A percentile compares a stretch with the other conserved stretches of the same genome.
Conservation (phyloP, 1,284 basidiomycete genomes). For the Grifola frondosa region DNA sequence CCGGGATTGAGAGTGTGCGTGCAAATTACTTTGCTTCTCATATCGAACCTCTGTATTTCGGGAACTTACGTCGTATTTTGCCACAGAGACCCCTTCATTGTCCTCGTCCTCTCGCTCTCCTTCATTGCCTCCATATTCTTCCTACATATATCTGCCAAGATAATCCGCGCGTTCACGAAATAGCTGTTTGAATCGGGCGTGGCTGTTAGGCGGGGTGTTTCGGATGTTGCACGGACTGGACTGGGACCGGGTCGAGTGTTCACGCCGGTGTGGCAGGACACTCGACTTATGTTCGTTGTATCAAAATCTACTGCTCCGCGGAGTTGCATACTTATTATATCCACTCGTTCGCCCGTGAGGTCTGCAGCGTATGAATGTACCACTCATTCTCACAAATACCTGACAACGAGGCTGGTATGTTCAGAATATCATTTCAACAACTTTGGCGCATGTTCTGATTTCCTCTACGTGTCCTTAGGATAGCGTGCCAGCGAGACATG, state of each 20-base stretch:
- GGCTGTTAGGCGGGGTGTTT: slow-evolving; percentile 5
- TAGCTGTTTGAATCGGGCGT: slow-evolving; percentile 34
- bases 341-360: too few relatives aligned
- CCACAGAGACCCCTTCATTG: slow-evolving; percentile 93
- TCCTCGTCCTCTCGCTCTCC: slow-evolving; percentile 93
- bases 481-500: too few relatives aligned
- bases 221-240: slow-evolving; percentile 4
- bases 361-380: too few relatives aligned
- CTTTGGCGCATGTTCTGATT: too few relatives aligned
- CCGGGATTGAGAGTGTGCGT: slow-evolving; percentile 95
- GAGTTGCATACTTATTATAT: slow-evolving; percentile 21
- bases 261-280: slow-evolving; percentile 11
- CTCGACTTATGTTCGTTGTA: slow-evolving; percentile 18
- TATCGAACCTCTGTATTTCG: neutral
- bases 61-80: slow-evolving; percentile 2
- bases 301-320: slow-evolving; percentile 19
- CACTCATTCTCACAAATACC: too few relatives aligned
- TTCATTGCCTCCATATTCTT: slow-evolving; percentile 99
- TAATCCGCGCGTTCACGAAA: slow-evolving; percentile 89
- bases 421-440: too few relatives aligned
- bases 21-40: neutral
- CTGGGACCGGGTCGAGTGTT: too few relatives aligned
- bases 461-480: too few relatives aligned
- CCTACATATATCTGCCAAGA: slow-evolving; percentile 96
- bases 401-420: too few relatives aligned